These are phyloP conservation scores for Pseudonitzschia multiseries DNA, from an alignment of 108 stramenopile species.

Conservation along the genomic window DNA sequence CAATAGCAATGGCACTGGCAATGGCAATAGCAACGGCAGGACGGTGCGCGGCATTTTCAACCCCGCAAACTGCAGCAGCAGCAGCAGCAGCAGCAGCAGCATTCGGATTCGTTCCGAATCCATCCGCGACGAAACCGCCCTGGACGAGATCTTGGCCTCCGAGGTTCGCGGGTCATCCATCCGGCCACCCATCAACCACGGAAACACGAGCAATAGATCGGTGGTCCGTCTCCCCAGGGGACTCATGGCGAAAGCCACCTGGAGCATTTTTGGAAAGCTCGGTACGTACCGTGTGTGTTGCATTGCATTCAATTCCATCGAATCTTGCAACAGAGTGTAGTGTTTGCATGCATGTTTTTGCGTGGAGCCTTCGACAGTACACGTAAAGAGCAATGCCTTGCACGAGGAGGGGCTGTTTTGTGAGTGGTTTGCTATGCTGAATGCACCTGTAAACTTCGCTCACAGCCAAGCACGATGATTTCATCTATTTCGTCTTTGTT, in stretches of 20 bases:
- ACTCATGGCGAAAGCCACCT: constrained; percentile 30
- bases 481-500: not conserved
- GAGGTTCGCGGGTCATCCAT: not conserved
- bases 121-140: not conserved
- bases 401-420: not conserved
- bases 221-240: constrained; percentile 28
- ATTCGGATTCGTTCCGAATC: not conserved
- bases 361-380: not conserved
- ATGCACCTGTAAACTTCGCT: not conserved
- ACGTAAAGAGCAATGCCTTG: not conserved
- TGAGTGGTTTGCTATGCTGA: too few species aligned
- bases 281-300: constrained; percentile 13
- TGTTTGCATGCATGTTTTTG: too few species aligned
- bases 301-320: too few species aligned
- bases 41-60: not conserved
- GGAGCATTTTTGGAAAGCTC: constrained; percentile 38
- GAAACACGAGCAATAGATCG: constrained; percentile 9
- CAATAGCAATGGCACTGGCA: too few species aligned
- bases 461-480: not conserved
- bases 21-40: too few species aligned
- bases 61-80: not conserved
- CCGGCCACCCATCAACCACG: constrained; percentile 10
- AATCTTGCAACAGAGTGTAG: not conserved
- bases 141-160: not conserved
- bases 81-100: not conserved